Percentiles rank a stretch among this genome's conserved stretches.
Conservation (phyloP, 345 rosid species). For the Boechera divaricarpa region DNA sequence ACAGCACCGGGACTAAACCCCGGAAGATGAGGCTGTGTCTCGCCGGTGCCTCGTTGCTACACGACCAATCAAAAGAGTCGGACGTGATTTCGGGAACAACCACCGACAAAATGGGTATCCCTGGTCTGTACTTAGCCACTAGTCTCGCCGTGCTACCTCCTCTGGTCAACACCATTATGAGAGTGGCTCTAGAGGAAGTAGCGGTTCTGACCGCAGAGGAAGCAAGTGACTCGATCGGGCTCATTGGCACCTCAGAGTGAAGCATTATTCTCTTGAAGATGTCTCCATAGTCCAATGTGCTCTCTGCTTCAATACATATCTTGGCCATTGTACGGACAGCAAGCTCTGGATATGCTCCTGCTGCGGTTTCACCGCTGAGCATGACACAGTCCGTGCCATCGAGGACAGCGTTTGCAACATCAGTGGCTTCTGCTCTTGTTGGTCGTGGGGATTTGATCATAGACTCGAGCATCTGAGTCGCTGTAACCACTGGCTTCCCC, state of each 20-base stretch:
- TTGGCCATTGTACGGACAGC: slow-evolving; percentile 90
- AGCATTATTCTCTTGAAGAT: slow-evolving; percentile 82
- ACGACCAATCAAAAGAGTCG: slow-evolving; percentile 87
- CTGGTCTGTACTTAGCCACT: slow-evolving; percentile 95
- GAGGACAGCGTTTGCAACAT: slow-evolving; percentile 94
- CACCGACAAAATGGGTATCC: slow-evolving; percentile 80
- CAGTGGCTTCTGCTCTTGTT: slow-evolving; percentile 97
- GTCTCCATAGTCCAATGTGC: slow-evolving; percentile 78
- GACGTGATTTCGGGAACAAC: slow-evolving; percentile 89
- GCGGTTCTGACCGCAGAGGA: slow-evolving; percentile 92
- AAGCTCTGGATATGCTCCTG: slow-evolving; percentile 94
- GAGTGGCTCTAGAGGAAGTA: slow-evolving; percentile 75
- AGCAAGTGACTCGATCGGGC: slow-evolving; percentile 87
- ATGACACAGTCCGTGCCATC: slow-evolving; percentile 95
- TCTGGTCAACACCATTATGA: slow-evolving; percentile 84
- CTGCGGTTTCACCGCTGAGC: slow-evolving; percentile 99
- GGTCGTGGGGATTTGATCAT: slow-evolving; percentile 98
- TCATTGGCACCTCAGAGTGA: slow-evolving; percentile 88
- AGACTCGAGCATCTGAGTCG: slow-evolving; percentile 93
- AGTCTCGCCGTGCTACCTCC: slow-evolving; percentile 94
- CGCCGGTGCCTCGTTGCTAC: slow-evolving; percentile 86
- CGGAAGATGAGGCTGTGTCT: slow-evolving; percentile 89
- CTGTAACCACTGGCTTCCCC: slow-evolving; percentile 83
- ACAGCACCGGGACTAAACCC: slow-evolving; percentile 75
- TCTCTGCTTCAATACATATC: slow-evolving; percentile 94